A percentile compares a stretch with the other conserved stretches of the same genome.
These are phyloP conservation scores for Cerioporus squamosus DNA, from an alignment of 1,284 basidiomycete genomes.

Conservation along the genomic window DNA sequence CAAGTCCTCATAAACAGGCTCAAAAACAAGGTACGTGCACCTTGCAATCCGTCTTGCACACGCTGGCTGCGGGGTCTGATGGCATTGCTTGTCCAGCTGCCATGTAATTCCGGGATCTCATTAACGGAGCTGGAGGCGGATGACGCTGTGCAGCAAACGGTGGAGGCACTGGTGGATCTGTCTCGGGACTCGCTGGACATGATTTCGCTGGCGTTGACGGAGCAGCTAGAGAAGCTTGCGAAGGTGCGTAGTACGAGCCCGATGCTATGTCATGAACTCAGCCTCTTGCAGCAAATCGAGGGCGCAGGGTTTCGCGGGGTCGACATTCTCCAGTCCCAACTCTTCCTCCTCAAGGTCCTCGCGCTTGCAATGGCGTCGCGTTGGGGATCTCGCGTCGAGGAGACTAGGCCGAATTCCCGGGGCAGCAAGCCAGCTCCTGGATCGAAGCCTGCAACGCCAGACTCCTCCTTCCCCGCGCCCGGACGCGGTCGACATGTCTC, in stretches of 20 bases:
- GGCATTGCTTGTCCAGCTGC: slow-evolving; percentile 60
- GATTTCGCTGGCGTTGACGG: slow-evolving; percentile 78
- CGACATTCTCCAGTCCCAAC: slow-evolving; percentile 86
- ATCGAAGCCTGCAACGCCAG: slow-evolving; percentile 39
- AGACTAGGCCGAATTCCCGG: slow-evolving; percentile 45
- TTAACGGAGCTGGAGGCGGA: slow-evolving; percentile 79
- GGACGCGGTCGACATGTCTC: slow-evolving; percentile 41
- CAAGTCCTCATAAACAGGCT: slow-evolving; percentile 73
- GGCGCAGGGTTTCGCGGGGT: slow-evolving; percentile 56
- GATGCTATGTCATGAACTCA: background rate
- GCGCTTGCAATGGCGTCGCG: slow-evolving; percentile 79
- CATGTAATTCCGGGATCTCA: slow-evolving; percentile 79
- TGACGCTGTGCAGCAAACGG: slow-evolving; percentile 70
- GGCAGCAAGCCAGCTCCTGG: slow-evolving; percentile 40
- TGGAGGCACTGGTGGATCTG: slow-evolving; percentile 80
- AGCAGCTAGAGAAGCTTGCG: slow-evolving; percentile 75
- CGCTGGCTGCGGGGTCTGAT: background rate
- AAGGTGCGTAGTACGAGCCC: slow-evolving; percentile 55
- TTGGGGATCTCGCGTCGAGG: slow-evolving; percentile 56
- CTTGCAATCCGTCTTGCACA: background rate
- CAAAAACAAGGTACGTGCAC: slow-evolving; percentile 61
- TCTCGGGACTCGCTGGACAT: slow-evolving; percentile 77
- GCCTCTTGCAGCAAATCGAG: slow-evolving; percentile 50
- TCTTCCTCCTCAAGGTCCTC: slow-evolving; percentile 88
- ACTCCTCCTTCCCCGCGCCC: slow-evolving; percentile 31